A percentile compares a stretch with the other conserved stretches of the same genome.
phyloP scores from a whole-genome alignment of 306 rosid species.

The Fragaria iinumae region DNA sequence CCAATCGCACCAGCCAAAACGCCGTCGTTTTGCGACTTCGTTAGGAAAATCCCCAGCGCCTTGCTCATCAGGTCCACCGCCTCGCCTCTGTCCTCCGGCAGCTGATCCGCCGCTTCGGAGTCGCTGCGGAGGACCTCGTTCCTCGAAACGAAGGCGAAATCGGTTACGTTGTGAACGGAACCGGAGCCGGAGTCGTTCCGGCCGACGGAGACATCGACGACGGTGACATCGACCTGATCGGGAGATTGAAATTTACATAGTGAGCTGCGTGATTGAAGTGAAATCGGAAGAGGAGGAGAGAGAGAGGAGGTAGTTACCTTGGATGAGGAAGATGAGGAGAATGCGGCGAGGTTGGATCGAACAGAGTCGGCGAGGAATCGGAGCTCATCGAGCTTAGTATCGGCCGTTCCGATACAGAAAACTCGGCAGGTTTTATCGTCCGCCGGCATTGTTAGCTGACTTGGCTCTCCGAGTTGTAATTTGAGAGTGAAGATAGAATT shows the following conservation, averaged over 20 bases:
- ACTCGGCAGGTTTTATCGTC: conserved; percentile 36
- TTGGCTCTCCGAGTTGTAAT: background rate
- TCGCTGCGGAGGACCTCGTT: conserved; percentile 48
- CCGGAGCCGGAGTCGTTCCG: conserved; percentile 19
- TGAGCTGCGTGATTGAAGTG: background rate
- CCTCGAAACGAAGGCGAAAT: conserved; percentile 61
- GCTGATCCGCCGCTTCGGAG: conserved; percentile 27
- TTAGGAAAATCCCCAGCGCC: conserved; percentile 55
- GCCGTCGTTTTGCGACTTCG: conserved; percentile 41
- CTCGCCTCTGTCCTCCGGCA: conserved; percentile 68
- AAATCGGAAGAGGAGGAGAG: background rate
- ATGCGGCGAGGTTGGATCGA: conserved; percentile 54
- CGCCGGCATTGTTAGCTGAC: conserved; percentile 27
- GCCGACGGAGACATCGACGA: conserved; percentile 76
- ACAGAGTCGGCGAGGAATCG: conserved; percentile 60
- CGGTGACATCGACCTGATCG: conserved; percentile 48
- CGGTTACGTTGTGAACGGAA: conserved; percentile 32
- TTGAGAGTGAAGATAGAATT: background rate
- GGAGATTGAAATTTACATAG: background rate
- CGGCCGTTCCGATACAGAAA: conserved; percentile 77
- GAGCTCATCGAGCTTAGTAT: conserved; percentile 82
- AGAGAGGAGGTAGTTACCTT: conserved; percentile 33
- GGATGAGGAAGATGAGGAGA: conserved; percentile 43
- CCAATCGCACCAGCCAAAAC: conserved; percentile 70
- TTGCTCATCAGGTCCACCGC: conserved; percentile 68